Percentiles rank a stretch among this genome's conserved stretches.
These are phyloP conservation scores for Aspergillus cavernicola DNA, from an alignment of 495 filamentous ascomycete genomes.

Conservation along the genomic window DNA sequence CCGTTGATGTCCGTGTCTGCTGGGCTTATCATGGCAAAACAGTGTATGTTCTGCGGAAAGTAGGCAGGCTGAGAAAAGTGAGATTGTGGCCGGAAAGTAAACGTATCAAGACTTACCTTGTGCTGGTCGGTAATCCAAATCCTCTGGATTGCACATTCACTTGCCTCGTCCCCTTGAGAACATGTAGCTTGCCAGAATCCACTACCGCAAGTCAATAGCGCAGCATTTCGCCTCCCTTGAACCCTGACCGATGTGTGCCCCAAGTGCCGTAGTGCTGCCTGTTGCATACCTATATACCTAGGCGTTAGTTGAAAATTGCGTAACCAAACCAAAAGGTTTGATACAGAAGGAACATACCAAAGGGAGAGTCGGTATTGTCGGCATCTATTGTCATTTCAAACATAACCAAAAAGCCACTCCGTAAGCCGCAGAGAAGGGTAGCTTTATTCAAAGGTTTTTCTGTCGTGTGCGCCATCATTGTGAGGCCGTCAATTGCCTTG, in stretches of 20 bases:
- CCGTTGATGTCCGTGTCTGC: conserved; percentile 11
- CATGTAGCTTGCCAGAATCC: conserved; percentile 40
- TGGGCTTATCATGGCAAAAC: conserved; percentile 28
- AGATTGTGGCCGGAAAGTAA: background rate
- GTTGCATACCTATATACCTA: conserved; percentile 24
- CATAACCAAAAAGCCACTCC: conserved; percentile 40
- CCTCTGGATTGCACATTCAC: conserved; percentile 28
- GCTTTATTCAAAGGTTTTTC: conserved; percentile 10
- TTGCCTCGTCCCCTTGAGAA: conserved; percentile 14
- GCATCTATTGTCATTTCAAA: conserved; percentile 25
- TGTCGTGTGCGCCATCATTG: conserved; percentile 17
- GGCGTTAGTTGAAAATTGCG: background rate
- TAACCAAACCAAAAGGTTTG: background rate
- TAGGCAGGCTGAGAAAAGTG: conserved; percentile 36
- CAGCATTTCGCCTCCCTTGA: conserved; percentile 25
- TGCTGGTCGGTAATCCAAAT: conserved; percentile 46
- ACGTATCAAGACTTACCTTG: conserved; percentile 28
- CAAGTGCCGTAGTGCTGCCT: conserved; percentile 24
- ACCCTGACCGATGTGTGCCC: conserved; percentile 39
- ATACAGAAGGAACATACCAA: conserved; percentile 21
- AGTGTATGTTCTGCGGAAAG: conserved; percentile 31
- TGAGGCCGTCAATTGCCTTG: conserved; percentile 39
- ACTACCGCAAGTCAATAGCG: conserved; percentile 36
- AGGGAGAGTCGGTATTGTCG: conserved; percentile 16
- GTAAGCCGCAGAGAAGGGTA: conserved; percentile 41